A percentile compares a stretch with the other conserved stretches of the same genome.
These are phyloP conservation scores for Beta corolliflora DNA, from an alignment of 179 eudicot species.

Conservation along the genomic window DNA sequence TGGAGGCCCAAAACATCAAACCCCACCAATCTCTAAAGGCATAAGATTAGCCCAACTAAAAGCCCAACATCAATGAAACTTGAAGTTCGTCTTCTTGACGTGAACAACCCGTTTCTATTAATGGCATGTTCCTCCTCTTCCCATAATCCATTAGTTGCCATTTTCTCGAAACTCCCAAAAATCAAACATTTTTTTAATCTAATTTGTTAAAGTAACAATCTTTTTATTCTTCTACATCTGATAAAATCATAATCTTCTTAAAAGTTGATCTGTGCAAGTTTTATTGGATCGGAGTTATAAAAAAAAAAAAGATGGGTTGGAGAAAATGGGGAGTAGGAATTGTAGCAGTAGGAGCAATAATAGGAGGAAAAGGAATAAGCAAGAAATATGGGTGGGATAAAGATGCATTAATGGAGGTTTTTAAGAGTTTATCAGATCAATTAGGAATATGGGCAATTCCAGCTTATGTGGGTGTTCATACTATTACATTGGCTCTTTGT, in stretches of 20 bases:
- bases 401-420: constrained; percentile 41
- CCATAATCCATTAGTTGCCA: too few relatives aligned
- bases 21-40: too few relatives aligned
- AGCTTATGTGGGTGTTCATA: constrained; percentile 66
- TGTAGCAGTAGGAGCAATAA: constrained; percentile 27
- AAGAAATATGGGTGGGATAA: constrained; percentile 42
- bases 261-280: too few relatives aligned
- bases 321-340: constrained; percentile 26
- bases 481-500: constrained; percentile 71
- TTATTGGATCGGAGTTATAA: not conserved
- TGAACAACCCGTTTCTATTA: too few relatives aligned
- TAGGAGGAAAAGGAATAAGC: constrained; percentile 29
- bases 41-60: too few relatives aligned
- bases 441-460: constrained; percentile 88
- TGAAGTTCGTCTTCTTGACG: too few relatives aligned
- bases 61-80: too few relatives aligned
- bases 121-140: too few relatives aligned
- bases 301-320: constrained; percentile 26
- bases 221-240: too few relatives aligned
- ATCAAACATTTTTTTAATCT: not conserved
- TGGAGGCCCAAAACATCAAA: too few relatives aligned
- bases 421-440: constrained; percentile 48
- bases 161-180: constrained; percentile 1
- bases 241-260: not conserved
- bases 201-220: not conserved